Conservation (phyloP, 495 filamentous ascomycete species). For the Penicillium turbatum region DNA sequence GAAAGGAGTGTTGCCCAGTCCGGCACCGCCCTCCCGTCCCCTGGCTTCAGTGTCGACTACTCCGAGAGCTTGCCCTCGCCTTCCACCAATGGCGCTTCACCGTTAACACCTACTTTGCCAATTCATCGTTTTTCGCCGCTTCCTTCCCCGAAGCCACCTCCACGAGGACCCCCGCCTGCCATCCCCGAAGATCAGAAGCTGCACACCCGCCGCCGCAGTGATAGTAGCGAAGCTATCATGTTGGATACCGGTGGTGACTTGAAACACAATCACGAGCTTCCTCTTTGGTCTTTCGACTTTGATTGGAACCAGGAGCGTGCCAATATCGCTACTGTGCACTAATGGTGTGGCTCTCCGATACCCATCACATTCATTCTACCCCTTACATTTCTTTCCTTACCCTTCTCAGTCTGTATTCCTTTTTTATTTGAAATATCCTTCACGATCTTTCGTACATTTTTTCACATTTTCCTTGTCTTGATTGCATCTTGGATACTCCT, state of each 20-base stretch:
- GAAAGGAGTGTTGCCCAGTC: slow-evolving; percentile 31
- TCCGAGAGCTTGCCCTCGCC: slow-evolving; percentile 41
- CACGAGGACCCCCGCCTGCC: slow-evolving; percentile 36
- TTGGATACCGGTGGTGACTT: slow-evolving; percentile 24
- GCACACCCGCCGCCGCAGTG: slow-evolving; percentile 41
- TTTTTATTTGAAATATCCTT: not conserved
- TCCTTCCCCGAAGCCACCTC: slow-evolving; percentile 38
- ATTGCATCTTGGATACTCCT: not conserved
- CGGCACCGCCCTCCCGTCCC: slow-evolving; percentile 30
- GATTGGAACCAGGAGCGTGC: slow-evolving; percentile 36
- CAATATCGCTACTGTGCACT: slow-evolving; percentile 38
- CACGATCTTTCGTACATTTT: not conserved
- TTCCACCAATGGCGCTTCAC: slow-evolving; percentile 38
- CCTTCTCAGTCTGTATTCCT: not conserved
- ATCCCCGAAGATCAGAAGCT: slow-evolving; percentile 35
- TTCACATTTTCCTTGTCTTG: not conserved
- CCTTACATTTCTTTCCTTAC: slow-evolving; percentile 1
- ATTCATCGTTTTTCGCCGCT: slow-evolving; percentile 44
- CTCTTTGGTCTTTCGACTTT: slow-evolving; percentile 41
- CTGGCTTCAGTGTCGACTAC: slow-evolving; percentile 33
- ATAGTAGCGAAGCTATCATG: slow-evolving; percentile 45
- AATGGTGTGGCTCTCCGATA: slow-evolving; percentile 4
- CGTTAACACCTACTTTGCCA: slow-evolving; percentile 42
- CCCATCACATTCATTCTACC: not conserved
- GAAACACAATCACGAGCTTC: slow-evolving; percentile 29